These are phyloP conservation scores for Saccharomycopsis phalli DNA, from an alignment of 1,139 yeast genomes.

Conservation along the genomic window DNA sequence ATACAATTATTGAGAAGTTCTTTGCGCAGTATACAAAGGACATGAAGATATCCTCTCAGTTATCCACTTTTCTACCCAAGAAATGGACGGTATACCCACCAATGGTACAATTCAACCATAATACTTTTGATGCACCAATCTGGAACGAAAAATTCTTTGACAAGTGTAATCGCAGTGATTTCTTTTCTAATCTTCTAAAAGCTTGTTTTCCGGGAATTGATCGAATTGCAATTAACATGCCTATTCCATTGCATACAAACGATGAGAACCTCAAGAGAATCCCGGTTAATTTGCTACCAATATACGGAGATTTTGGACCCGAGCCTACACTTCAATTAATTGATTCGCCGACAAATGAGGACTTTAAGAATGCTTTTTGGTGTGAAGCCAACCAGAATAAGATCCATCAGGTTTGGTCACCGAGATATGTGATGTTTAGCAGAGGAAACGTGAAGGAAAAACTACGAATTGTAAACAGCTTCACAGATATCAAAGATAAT, in stretches of 20 bases:
- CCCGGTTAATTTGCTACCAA: conserved; percentile 50
- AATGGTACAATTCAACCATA: conserved; percentile 44
- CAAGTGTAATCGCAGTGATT: conserved; percentile 19
- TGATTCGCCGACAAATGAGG: conserved; percentile 34
- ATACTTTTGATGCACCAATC: conserved; percentile 31
- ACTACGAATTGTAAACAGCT: conserved; percentile 44
- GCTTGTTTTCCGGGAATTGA: background rate
- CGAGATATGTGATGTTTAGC: conserved; percentile 77
- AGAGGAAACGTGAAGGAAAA: conserved; percentile 86
- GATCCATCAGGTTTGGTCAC: conserved; percentile 76
- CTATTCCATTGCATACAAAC: conserved; percentile 35
- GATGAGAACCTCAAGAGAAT: conserved; percentile 50
- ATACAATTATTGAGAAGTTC: background rate
- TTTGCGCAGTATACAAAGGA: conserved; percentile 4
- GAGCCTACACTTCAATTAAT: conserved; percentile 25
- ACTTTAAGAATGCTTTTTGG: conserved; percentile 58
- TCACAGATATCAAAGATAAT: conserved; percentile 30
- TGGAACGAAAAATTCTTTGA: conserved; percentile 30
- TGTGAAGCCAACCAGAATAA: conserved; percentile 66
- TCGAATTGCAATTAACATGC: conserved; percentile 55
- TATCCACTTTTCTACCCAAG: conserved; percentile 32
- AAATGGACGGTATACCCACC: conserved; percentile 64
- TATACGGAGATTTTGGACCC: conserved; percentile 62
- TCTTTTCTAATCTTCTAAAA: conserved; percentile 27
- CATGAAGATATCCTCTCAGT: conserved; percentile 18